Evolutionary conservation across 345 rosid genomes (phyloP), one percentile per base, ranked within the genome.

Genomic region (Ceriops decandra): DNA sequence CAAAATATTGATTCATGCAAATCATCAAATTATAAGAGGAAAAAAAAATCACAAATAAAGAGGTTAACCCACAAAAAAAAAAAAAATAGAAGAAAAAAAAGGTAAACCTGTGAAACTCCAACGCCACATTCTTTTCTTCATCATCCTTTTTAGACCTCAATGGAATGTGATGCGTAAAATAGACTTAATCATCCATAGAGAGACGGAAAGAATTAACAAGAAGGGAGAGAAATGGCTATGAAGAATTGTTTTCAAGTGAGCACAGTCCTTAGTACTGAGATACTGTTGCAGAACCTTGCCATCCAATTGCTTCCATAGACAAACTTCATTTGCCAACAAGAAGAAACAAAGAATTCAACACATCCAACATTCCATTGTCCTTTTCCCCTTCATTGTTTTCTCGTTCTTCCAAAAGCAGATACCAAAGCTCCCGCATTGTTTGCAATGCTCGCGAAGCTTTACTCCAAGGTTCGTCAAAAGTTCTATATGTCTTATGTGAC

Each of bases 371-470:
- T 16, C 62, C 82, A 8, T 68, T 65, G 31, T 54, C 80, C 57
- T 72, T 71, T 13, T 58, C 78, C 7, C 22, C 75, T 49, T 63
- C 79, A 35, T 63, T 75, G 61, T 60, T 66, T 31, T 22, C 64
- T 63, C 63, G 7, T 46, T 72, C 73, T 13, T 63, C 61, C 32
- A 60, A 38, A 65, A 24, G 52, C 64, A 67, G 72, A 64, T 26
- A 11, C 75, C 66, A 57, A 64, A 79, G 75, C 26, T 64, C 82
- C 49, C 46, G 69, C 69, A 22, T 86, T 57, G 64, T 88, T 56
- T 88, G 87, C 88, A 78, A 85, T 72, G 90, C 93, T 67, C 72
- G 84, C 2, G 84, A 85, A 74, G 88, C 88, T 57, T 68, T 86
- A 31, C 82, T 80, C 60, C 75, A 77, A 85, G 88, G 92, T 88